Conservation (phyloP, 2,329 filamentous ascomycete genomes). For the Nigrospora sphaerica region DNA sequence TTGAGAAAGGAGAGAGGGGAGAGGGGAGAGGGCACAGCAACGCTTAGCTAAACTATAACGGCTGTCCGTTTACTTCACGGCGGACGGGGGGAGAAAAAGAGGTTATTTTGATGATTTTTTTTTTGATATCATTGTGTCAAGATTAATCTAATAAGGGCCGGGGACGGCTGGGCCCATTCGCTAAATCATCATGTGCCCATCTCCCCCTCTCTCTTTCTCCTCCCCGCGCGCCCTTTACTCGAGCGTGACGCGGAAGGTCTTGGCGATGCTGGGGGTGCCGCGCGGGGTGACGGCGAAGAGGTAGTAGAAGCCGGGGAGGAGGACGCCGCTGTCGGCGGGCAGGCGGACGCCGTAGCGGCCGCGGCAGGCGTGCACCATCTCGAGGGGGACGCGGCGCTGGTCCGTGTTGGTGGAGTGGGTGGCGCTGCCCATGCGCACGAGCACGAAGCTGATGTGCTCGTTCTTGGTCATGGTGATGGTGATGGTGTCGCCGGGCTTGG, state of each 20-base stretch:
- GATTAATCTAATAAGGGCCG: too few relatives aligned
- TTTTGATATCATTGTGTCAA: too few relatives aligned
- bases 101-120: too few relatives aligned
- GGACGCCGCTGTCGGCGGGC: constrained; percentile 39
- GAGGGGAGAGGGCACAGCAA: too few relatives aligned
- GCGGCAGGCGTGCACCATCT: constrained; percentile 13
- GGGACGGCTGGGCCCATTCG: too few relatives aligned
- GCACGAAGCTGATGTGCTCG: constrained; percentile 23
- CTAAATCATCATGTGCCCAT: too few relatives aligned
- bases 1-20: too few relatives aligned
- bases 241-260: constrained; percentile 25
- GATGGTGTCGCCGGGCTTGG: constrained; percentile 22
- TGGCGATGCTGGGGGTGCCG: constrained; percentile 38
- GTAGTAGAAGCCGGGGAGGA: constrained; percentile 46
- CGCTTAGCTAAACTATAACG: too few relatives aligned
- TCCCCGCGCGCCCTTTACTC: too few relatives aligned
- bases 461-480: constrained; percentile 10
- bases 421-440: constrained; percentile 40
- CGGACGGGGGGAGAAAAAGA: too few relatives aligned
- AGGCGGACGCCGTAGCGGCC: constrained; percentile 31
- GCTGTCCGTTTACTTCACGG: too few relatives aligned
- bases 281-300: constrained; percentile 39
- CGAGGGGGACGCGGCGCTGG: constrained; percentile 44
- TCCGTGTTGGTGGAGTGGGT: constrained; percentile 54
- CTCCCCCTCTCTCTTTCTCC: too few relatives aligned